Evolutionary conservation across 2,329 filamentous ascomycete species (phyloP).

Genomic region (Parastagonospora avenae): DNA sequence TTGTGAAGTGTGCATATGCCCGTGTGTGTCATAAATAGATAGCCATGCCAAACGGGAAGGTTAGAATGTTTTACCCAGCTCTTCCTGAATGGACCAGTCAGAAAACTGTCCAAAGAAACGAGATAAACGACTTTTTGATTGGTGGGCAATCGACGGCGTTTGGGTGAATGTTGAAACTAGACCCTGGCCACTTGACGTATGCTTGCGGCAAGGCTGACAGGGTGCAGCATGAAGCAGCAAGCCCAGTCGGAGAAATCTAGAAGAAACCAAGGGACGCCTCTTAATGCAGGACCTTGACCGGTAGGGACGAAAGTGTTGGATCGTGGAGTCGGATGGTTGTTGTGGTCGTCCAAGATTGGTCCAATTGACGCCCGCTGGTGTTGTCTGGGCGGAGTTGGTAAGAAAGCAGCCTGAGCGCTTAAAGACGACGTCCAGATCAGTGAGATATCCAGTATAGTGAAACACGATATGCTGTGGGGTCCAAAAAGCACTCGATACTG

Average conservation of each 20-base stretch:
- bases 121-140: constrained; percentile 22
- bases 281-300: constrained; percentile 26
- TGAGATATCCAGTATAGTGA: constrained; percentile 32
- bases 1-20: constrained; percentile 22
- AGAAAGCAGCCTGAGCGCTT: constrained; percentile 41
- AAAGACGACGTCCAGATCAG: constrained; percentile 33
- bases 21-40: constrained; percentile 38
- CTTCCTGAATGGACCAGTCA: constrained; percentile 27
- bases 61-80: constrained; percentile 28
- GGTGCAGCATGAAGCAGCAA: constrained; percentile 25
- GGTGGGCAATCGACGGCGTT: constrained; percentile 22
- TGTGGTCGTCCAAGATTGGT: constrained; percentile 34
- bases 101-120: constrained; percentile 19
- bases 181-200: constrained; percentile 22
- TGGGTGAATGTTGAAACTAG: constrained; percentile 37
- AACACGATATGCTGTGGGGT: constrained; percentile 31
- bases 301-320: constrained; percentile 11
- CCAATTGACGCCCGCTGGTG: constrained; percentile 36
- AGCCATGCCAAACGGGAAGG: constrained; percentile 27
- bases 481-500: constrained; percentile 31
- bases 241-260: constrained; percentile 21
- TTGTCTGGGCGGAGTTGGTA: constrained; percentile 26
- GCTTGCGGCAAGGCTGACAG: constrained; percentile 38
- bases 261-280: constrained; percentile 20
- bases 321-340: constrained; percentile 18